Conservation (phyloP, 2,329 filamentous ascomycete genomes). For the Truncatella angustata region DNA sequence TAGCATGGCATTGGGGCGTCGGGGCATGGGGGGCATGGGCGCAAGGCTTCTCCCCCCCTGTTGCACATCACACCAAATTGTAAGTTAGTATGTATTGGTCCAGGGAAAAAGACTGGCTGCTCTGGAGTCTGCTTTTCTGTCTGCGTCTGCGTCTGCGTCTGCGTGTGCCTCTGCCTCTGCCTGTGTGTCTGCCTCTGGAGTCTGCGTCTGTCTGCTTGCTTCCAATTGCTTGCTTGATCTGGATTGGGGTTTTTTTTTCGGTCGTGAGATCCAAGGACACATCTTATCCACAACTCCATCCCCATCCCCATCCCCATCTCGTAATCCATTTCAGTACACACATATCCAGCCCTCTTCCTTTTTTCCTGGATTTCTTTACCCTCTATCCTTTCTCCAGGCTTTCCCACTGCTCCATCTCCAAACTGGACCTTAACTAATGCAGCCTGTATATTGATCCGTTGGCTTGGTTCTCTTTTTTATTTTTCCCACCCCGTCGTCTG, state of each 20-base stretch:
- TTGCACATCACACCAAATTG: slow-evolving; percentile 2
- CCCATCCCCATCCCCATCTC: not conserved
- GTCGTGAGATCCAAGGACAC: slow-evolving; percentile 3
- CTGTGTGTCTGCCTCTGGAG: no score
- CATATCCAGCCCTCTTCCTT: slow-evolving; percentile 9
- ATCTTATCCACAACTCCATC: slow-evolving; percentile 8
- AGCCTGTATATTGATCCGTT: slow-evolving; percentile 35
- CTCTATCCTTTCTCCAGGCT: slow-evolving; percentile 31
- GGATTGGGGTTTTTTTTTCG: not conserved
- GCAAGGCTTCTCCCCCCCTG: not conserved
- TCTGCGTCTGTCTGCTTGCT: not conserved
- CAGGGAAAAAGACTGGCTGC: no score
- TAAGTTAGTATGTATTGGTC: not conserved
- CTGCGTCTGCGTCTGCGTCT: not conserved
- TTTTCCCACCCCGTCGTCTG: slow-evolving; percentile 7
- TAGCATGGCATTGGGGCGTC: no score
- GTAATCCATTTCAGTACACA: slow-evolving; percentile 2
- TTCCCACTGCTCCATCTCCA: not conserved
- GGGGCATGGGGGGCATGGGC: no score
- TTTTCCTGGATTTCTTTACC: slow-evolving; percentile 20
- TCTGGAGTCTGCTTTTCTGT: not conserved
- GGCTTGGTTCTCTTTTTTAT: slow-evolving; percentile 30
- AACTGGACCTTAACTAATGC: slow-evolving; percentile 26
- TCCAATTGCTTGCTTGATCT: not conserved
- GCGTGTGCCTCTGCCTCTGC: not conserved